Evolutionary conservation across 139 green algal genomes (phyloP).

Genomic region (Chlamydomonas incerta): DNA sequence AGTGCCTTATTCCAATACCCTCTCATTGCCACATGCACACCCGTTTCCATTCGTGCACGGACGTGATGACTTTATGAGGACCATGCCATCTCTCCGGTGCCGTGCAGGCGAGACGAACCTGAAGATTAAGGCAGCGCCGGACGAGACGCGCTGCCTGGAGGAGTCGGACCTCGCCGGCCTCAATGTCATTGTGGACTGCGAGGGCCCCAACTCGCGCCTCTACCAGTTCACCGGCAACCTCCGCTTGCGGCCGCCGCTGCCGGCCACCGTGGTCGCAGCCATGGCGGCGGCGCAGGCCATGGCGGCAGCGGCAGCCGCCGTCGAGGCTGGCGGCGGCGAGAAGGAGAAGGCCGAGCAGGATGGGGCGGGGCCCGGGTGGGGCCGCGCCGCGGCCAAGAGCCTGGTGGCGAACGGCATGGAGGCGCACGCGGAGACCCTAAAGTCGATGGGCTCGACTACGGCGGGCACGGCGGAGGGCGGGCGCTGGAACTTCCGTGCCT

Average conservation of each 20-base stretch:
- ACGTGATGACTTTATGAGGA: too few relatives aligned
- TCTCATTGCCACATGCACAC: too few relatives aligned
- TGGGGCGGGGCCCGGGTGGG: neutral
- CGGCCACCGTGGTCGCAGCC: neutral
- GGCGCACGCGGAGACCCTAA: too few relatives aligned
- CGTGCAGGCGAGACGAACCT: slow-evolving; percentile 85
- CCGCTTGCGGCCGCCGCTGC: slow-evolving; percentile 2
- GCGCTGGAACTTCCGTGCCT: neutral
- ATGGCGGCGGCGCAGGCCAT: neutral
- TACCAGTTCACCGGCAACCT: slow-evolving; percentile 85
- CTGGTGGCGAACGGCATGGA: too few relatives aligned
- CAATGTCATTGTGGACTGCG: slow-evolving; percentile 66
- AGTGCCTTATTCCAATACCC: too few relatives aligned
- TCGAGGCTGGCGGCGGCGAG: neutral
- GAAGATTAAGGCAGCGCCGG: slow-evolving; percentile 78
- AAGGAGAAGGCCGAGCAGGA: neutral
- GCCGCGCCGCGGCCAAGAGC: too few relatives aligned
- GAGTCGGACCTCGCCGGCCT: slow-evolving; percentile 43
- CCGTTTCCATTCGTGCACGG: too few relatives aligned
- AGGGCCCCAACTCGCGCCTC: slow-evolving; percentile 84
- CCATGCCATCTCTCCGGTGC: too few relatives aligned
- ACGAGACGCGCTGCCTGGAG: slow-evolving; percentile 56
- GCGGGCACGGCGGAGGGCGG: too few relatives aligned
- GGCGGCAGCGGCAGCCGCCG: neutral
- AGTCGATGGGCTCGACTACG: too few relatives aligned